Percentiles rank a stretch among this genome's conserved stretches.
These are phyloP conservation scores for Epipyxis sp. DNA, from an alignment of 108 stramenopile genomes.

Conservation along the genomic window DNA sequence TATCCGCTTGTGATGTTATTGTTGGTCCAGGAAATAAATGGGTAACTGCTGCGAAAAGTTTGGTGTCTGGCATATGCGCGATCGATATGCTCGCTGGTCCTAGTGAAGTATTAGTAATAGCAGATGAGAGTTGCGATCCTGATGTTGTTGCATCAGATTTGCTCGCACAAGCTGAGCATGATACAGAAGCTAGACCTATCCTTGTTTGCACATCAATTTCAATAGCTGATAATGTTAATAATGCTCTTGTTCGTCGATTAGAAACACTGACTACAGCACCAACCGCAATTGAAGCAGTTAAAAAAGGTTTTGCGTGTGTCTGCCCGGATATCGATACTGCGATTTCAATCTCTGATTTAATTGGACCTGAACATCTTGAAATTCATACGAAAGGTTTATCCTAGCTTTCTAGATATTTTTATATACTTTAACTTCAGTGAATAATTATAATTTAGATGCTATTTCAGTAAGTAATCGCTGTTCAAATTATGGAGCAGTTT, in stretches of 20 bases:
- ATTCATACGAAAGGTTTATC: slow-evolving; percentile 90
- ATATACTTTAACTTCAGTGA: too few species aligned
- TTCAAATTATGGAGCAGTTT: slow-evolving; percentile 88
- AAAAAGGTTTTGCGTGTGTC: slow-evolving; percentile 72
- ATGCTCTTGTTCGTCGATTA: slow-evolving; percentile 41
- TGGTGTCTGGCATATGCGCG: slow-evolving; percentile 83
- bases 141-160: slow-evolving; percentile 93
- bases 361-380: slow-evolving; percentile 97
- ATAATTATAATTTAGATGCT: too few species aligned
- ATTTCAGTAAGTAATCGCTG: slow-evolving; percentile 66
- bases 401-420: too few species aligned
- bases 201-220: slow-evolving; percentile 61
- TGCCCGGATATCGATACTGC: slow-evolving; percentile 76
- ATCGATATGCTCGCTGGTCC: slow-evolving; percentile 99
- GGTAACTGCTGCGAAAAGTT: slow-evolving; percentile 95
- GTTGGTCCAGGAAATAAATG: slow-evolving; percentile 98
- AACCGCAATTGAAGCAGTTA: slow-evolving; percentile 45
- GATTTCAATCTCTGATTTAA: slow-evolving; percentile 70
- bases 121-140: slow-evolving; percentile 81
- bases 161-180: slow-evolving; percentile 97
- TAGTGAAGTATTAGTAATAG: slow-evolving; percentile 92
- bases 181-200: slow-evolving; percentile 92
- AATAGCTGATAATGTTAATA: slow-evolving; percentile 69
- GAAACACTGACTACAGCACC: slow-evolving; percentile 59
- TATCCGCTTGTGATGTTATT: slow-evolving; percentile 81